These are phyloP conservation scores for Lecanosticta acicola DNA, from an alignment of 2,329 filamentous ascomycete species.

Conservation along the genomic window DNA sequence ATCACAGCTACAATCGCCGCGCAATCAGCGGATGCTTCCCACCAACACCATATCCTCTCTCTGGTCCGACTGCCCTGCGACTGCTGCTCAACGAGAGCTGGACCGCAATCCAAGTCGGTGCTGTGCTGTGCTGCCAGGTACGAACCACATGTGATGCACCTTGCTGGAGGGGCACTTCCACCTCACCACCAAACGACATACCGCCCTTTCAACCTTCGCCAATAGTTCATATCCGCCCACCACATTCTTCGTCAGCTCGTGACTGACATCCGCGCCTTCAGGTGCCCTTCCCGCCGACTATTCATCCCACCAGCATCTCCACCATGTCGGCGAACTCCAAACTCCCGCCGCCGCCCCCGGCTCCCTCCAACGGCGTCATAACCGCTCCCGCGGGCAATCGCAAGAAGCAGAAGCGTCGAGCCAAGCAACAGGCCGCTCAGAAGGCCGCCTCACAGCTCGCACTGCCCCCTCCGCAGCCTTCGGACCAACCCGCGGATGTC, in stretches of 20 bases:
- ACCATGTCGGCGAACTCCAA: constrained; percentile 25
- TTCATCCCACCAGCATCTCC: constrained; percentile 26
- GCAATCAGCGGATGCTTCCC: background rate
- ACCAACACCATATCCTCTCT: background rate
- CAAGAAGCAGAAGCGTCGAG: constrained; percentile 91
- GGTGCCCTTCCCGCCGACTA: constrained; percentile 11
- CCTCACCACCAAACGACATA: background rate
- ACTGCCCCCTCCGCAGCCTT: constrained; percentile 13
- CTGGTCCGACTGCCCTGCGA: background rate
- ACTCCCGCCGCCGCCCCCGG: constrained; percentile 22
- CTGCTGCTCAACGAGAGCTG: background rate
- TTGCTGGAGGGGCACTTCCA: background rate
- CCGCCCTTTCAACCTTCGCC: background rate
- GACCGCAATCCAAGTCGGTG: background rate
- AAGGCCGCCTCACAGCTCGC: constrained; percentile 51
- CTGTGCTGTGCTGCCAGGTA: too few species aligned
- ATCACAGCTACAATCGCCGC: too few species aligned
- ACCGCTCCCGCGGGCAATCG: constrained; percentile 59
- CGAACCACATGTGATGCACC: too few species aligned
- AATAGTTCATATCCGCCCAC: background rate
- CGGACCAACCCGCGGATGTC: constrained; percentile 27
- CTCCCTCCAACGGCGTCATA: constrained; percentile 35
- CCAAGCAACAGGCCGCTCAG: constrained; percentile 64
- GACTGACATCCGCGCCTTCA: constrained; percentile 14
- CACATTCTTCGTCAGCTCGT: constrained; percentile 2